Conservation (phyloP, 139 green algal genomes). For the Chlorella sorokiniana region DNA sequence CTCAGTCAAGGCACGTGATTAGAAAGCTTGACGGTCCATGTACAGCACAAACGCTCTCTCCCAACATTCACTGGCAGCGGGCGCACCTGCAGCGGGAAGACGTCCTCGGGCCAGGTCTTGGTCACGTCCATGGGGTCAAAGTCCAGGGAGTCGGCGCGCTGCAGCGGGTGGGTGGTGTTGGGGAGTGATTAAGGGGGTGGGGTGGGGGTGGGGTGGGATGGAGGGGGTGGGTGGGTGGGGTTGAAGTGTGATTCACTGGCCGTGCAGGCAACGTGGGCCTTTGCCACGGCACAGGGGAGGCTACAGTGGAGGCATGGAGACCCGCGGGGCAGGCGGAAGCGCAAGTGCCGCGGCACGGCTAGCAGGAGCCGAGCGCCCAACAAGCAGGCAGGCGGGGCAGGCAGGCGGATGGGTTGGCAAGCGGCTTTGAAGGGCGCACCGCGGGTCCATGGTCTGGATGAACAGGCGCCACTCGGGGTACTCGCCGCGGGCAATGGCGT, state of each 20-base stretch:
- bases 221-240: too few species aligned
- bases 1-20: too few species aligned
- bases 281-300: too few species aligned
- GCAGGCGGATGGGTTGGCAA: neutral
- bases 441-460: constrained; percentile 93
- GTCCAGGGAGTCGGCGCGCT: constrained; percentile 71
- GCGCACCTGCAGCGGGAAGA: constrained; percentile 70
- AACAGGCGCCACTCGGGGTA: constrained; percentile 95
- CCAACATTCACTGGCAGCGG: neutral
- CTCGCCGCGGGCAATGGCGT: constrained; percentile 83
- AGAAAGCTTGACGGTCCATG: neutral
- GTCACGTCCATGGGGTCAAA: constrained; percentile 89
- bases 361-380: neutral
- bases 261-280: too few species aligned
- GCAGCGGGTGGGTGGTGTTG: neutral
- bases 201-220: too few species aligned
- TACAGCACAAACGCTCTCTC: neutral
- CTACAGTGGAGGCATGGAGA: neutral
- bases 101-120: constrained; percentile 85
- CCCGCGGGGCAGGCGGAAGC: neutral
- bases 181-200: too few species aligned
- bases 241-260: too few species aligned
- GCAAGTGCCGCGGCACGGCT: neutral
- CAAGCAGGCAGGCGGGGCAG: neutral
- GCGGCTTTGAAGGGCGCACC: neutral